Evolutionary conservation across 495 filamentous ascomycete species (phyloP), one percentile per base, ranked within the genome.

Genomic region (Pyronema omphalodes): DNA sequence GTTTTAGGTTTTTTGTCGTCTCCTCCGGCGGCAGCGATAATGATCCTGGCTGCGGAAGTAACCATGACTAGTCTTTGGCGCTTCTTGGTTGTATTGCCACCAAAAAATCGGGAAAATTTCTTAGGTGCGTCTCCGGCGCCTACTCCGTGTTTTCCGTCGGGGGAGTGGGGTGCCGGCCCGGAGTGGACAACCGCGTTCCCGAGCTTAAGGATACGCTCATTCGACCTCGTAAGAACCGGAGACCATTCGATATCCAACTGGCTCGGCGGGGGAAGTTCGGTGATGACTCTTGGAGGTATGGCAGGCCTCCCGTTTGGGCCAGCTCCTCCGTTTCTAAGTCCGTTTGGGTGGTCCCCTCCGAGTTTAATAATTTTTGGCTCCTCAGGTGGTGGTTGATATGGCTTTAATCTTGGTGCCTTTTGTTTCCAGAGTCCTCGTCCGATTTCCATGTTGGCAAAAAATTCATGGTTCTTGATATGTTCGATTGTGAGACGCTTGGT

Each of bases 201-300:
- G 19, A 99, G 73, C 64, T 93, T 94, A 55, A 99, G 66, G 53
- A 99, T 99, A 47, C 93, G 75, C 70, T 99, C 93, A 62, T 95
- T 94, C 54, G 76, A 78, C 53, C 78, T 81, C 34, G 84, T 94
- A 52, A 99, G 69, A 3, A 99, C 93, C 7, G 93, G 93, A 1
- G 89, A 95, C 93, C 93, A 99, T 68, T 96, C 93, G 54, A 99
- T 94, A 67, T 99, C 93, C 12, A 99, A 73, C 66, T 99, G 93
- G 54, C 83, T 93, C 8, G 93, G 93, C 34, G 93, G 88, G 1
- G 93, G 88, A 23, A 99, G 73, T 66, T 99, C 93, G 1, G 93
- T 96, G 54, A 96, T 91, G 40, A 95, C 78, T 55, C 88, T 76
- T 9, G 88, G 81, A 17, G 86, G 80, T 12, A 34, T 34, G 54